Percentiles rank a stretch among this genome's conserved stretches.
These are phyloP conservation scores for Penicillium bovifimosum DNA, from an alignment of 495 filamentous ascomycete genomes.

Conservation along the genomic window DNA sequence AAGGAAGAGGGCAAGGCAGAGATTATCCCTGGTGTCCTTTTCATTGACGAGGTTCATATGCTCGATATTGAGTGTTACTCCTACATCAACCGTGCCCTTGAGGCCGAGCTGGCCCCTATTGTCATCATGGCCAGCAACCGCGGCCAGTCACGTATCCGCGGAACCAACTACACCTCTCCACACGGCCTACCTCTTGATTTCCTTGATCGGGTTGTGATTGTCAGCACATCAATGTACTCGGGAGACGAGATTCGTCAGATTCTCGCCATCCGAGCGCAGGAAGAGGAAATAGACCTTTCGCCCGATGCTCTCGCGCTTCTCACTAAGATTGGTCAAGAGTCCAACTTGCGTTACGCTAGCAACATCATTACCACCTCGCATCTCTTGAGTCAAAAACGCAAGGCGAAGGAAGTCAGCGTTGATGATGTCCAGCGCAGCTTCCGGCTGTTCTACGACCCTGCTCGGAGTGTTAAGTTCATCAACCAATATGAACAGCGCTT, in stretches of 20 bases:
- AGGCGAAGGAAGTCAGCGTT: constrained; percentile 71
- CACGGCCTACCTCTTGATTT: constrained; percentile 95
- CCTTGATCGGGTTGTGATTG: constrained; percentile 91
- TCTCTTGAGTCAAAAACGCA: constrained; percentile 73
- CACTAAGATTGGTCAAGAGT: constrained; percentile 91
- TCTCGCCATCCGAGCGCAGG: constrained; percentile 80
- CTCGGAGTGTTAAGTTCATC: constrained; percentile 84
- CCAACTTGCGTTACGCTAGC: constrained; percentile 86
- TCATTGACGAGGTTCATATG: constrained; percentile 99
- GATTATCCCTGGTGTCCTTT: constrained; percentile 94
- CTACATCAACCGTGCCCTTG: constrained; percentile 94
- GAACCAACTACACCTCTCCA: constrained; percentile 84
- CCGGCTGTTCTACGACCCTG: constrained; percentile 85
- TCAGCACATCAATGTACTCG: constrained; percentile 87
- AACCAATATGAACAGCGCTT: constrained; percentile 85
- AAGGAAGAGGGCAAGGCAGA: constrained; percentile 98
- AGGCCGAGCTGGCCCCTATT: constrained; percentile 89
- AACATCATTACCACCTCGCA: constrained; percentile 93
- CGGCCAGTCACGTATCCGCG: constrained; percentile 84
- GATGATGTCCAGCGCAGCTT: constrained; percentile 92
- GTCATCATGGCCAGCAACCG: constrained; percentile 99
- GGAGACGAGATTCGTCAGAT: constrained; percentile 86
- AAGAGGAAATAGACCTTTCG: constrained; percentile 89
- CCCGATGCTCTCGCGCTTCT: constrained; percentile 84
- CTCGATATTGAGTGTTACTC: constrained; percentile 98